Evolutionary conservation across 345 rosid species (phyloP).

Genomic region (Melaleuca alternifolia): DNA sequence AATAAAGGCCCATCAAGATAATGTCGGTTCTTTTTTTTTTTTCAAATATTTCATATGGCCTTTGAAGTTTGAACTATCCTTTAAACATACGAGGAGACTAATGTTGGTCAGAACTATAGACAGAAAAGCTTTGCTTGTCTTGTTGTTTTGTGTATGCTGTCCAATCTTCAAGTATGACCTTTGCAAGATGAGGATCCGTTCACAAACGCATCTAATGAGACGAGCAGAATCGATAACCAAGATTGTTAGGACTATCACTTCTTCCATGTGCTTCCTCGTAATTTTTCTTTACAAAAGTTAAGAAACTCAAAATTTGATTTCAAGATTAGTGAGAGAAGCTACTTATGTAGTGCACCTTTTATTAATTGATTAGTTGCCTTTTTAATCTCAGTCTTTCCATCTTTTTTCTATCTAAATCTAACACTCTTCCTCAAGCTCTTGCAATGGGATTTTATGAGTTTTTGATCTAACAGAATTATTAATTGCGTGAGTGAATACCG

Average conservation of each 20-base stretch:
- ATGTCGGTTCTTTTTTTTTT: too few relatives aligned
- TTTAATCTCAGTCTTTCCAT: not conserved
- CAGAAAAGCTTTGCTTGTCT: not conserved
- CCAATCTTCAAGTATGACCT: not conserved
- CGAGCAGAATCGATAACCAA: not conserved
- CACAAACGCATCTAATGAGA: not conserved
- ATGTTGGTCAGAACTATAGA: not conserved
- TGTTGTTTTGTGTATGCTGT: not conserved
- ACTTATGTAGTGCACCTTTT: not conserved
- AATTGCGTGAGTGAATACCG: accelerated
- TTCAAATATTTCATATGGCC: not conserved
- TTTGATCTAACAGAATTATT: not conserved
- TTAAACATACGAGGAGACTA: too few relatives aligned
- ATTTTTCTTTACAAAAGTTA: not conserved
- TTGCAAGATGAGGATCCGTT: not conserved
- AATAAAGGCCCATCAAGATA: not conserved
- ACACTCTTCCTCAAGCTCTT: not conserved
- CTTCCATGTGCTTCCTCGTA: not conserved
- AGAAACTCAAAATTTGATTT: not conserved
- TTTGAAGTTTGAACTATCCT: not conserved
- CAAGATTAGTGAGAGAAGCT: accelerated
- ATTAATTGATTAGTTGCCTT: not conserved
- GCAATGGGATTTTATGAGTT: not conserved
- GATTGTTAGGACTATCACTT: not conserved
- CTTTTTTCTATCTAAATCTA: not conserved